phyloP scores from a whole-genome alignment of 768 basidiomycete species.

The Hemileccinum impolitum region DNA sequence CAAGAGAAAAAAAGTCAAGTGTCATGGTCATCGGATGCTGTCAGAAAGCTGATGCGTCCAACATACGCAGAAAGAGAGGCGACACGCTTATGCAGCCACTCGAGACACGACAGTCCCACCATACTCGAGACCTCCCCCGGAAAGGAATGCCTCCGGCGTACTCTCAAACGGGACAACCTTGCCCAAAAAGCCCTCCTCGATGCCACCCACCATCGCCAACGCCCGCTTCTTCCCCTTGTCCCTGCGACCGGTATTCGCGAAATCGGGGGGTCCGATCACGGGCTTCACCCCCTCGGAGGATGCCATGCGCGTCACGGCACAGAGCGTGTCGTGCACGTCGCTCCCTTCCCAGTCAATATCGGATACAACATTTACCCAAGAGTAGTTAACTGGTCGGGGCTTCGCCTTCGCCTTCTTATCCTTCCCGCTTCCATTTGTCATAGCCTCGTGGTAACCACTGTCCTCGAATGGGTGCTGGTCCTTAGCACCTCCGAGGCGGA shows the following conservation, averaged over 20 bases:
- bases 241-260: conserved; percentile 10
- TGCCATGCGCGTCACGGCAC: conserved; percentile 38
- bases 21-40: neutral
- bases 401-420: conserved; percentile 31
- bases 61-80: neutral
- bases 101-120: conserved; percentile 38
- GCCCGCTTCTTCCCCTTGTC: conserved; percentile 30
- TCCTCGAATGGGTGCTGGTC: conserved; percentile 27
- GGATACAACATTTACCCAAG: conserved; percentile 77
- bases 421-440: conserved; percentile 20
- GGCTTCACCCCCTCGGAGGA: conserved; percentile 33
- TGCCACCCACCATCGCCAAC: conserved; percentile 9
- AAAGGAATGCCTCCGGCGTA: conserved; percentile 30
- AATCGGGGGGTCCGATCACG: conserved; percentile 19
- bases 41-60: neutral
- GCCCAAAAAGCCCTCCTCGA: conserved; percentile 19
- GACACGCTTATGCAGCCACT: conserved; percentile 25
- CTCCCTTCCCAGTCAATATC: conserved; percentile 84
- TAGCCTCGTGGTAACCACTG: conserved; percentile 22
- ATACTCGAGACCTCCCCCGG: conserved; percentile 26
- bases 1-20: neutral
- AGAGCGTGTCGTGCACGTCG: conserved; percentile 57
- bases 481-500: conserved; percentile 35
- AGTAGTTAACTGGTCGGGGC: conserved; percentile 59
- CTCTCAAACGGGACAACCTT: conserved; percentile 35